These are phyloP conservation scores for Neofusicoccum parvum DNA, from an alignment of 2,329 filamentous ascomycete species.

Conservation along the genomic window DNA sequence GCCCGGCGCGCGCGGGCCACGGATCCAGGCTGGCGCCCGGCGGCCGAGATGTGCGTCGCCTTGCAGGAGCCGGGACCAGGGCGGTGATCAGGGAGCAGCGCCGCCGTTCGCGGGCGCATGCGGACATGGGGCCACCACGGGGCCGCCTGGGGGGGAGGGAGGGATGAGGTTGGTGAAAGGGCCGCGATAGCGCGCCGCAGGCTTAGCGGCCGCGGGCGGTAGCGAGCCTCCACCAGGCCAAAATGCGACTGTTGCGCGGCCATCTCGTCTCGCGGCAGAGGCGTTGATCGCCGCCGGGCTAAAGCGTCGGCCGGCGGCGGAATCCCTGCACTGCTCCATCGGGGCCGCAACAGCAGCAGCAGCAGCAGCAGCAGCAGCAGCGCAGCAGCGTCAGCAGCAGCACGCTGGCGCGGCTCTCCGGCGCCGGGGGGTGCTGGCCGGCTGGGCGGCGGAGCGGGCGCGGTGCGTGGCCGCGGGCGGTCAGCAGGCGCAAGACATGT, in stretches of 20 bases:
- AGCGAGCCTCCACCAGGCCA: background rate
- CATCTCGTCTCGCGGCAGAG: conserved; percentile 20
- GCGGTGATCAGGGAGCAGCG: conserved; percentile 16
- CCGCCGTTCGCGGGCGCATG: conserved; percentile 4
- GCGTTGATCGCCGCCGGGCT: conserved; percentile 21
- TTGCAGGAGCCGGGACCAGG: conserved; percentile 10
- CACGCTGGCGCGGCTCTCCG: too few species aligned
- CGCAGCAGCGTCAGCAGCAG: background rate
- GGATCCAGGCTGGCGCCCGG: conserved; percentile 8
- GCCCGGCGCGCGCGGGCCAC: conserved; percentile 9
- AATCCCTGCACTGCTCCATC: conserved; percentile 7
- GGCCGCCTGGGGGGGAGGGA: background rate
- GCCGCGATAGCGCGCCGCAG: background rate
- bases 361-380: background rate
- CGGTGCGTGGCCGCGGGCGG: background rate
- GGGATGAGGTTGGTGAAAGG: conserved; percentile 8
- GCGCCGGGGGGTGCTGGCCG: too few species aligned
- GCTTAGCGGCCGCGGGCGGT: conserved; percentile 5
- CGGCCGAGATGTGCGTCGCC: conserved; percentile 15
- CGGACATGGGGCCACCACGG: background rate
- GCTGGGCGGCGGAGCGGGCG: background rate
- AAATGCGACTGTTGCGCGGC: conserved; percentile 13
- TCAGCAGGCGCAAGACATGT: background rate
- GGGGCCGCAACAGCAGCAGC: background rate
- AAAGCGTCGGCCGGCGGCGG: conserved; percentile 8